These are phyloP conservation scores for Rhodamnia argentea DNA, from an alignment of 345 rosid genomes.

Conservation along the genomic window DNA sequence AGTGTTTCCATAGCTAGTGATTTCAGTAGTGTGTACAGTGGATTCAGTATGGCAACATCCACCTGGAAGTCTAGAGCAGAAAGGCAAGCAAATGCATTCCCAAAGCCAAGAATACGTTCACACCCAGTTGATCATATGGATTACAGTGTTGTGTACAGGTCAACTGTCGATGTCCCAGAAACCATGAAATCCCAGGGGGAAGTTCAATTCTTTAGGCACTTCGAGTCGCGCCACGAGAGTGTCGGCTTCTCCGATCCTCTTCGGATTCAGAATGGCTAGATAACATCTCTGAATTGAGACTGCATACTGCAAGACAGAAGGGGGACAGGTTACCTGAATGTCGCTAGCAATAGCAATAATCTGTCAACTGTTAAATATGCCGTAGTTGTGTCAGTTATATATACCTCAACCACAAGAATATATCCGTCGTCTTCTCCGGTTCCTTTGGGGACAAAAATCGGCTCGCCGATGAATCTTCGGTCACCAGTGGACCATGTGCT, in stretches of 20 bases:
- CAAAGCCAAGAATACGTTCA: background rate
- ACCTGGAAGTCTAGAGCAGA: background rate
- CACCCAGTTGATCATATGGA: background rate
- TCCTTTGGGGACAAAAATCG: constrained; percentile 52
- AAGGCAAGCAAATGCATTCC: background rate
- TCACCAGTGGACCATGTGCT: constrained; percentile 51
- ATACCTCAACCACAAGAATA: constrained; percentile 76
- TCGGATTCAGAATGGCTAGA: constrained; percentile 61
- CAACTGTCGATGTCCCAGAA: constrained; percentile 41
- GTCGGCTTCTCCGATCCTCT: constrained; percentile 66
- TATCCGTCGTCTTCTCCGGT: constrained; percentile 51
- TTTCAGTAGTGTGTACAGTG: background rate
- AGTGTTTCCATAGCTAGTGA: background rate
- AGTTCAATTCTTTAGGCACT: constrained; percentile 66
- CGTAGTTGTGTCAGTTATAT: background rate
- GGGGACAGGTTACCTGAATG: rapidly evolving
- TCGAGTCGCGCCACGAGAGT: constrained; percentile 60
- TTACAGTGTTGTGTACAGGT: background rate
- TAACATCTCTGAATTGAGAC: constrained; percentile 73
- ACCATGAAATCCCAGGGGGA: constrained; percentile 91
- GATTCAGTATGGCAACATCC: background rate
- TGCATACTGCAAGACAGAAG: constrained; percentile 50
- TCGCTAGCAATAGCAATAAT: background rate
- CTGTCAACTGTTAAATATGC: background rate
- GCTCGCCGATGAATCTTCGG: constrained; percentile 82